Evolutionary conservation across 73 alveolate genomes (phyloP).

Genomic region (Symbiodinium pilosum): DNA sequence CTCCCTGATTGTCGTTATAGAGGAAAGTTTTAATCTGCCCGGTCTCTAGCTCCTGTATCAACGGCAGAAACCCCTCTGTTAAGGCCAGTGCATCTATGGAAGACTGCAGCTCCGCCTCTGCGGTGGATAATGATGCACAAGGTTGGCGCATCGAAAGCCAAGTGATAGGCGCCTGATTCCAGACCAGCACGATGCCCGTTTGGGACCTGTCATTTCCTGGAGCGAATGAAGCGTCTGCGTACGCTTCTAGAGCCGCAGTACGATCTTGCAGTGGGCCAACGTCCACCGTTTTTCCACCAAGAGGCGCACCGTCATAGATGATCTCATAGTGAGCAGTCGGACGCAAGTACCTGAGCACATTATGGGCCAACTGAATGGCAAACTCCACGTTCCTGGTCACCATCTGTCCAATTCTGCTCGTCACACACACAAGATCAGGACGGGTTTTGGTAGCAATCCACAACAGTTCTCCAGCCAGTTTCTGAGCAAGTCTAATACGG

Average conservation of each 20-base stretch:
- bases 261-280: not conserved
- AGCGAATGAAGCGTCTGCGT: not conserved
- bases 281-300: not conserved
- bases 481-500: not conserved
- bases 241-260: too few relatives aligned
- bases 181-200: not conserved
- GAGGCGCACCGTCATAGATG: not conserved
- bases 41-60: not conserved
- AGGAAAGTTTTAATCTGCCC: not conserved
- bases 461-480: not conserved
- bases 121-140: not conserved
- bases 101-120: not conserved
- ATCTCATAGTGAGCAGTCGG: not conserved
- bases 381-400: not conserved
- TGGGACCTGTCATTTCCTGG: not conserved
- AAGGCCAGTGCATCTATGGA: not conserved
- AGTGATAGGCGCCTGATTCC: not conserved
- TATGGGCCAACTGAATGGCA: not conserved
- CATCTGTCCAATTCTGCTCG: not conserved
- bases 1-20: not conserved
- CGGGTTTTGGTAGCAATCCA: not conserved
- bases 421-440: not conserved
- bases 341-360: not conserved
- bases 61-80: not conserved
- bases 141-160: not conserved